Conservation (phyloP, 2,329 filamentous ascomycete genomes). For the Emergomyces pasteurianus region DNA sequence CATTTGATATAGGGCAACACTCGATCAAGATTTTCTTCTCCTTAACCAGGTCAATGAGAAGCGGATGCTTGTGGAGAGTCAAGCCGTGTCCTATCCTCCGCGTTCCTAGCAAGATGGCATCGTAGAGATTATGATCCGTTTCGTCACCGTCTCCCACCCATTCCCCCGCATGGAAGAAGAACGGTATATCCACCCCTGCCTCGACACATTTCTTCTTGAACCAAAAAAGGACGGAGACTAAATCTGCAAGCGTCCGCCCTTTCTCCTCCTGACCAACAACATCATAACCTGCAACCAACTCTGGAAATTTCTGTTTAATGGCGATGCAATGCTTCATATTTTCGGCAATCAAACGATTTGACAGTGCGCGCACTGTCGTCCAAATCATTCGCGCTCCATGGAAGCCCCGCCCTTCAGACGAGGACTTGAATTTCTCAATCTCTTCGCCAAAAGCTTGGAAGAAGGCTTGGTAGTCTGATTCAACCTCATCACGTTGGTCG, state of each 20-base stretch:
- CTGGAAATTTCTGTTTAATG: conserved; percentile 49
- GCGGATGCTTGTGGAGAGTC: conserved; percentile 80
- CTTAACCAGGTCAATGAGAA: conserved; percentile 79
- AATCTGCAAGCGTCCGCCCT: conserved; percentile 61
- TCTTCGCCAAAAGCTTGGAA: conserved; percentile 67
- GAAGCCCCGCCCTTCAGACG: conserved; percentile 60
- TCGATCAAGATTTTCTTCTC: conserved; percentile 81
- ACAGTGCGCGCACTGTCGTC: conserved; percentile 52
- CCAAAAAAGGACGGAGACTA: conserved; percentile 82
- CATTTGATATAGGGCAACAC: conserved; percentile 85
- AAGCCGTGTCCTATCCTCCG: conserved; percentile 83
- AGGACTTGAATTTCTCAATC: conserved; percentile 59
- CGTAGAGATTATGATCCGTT: conserved; percentile 79
- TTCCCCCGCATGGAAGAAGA: conserved; percentile 94
- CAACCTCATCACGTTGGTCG: conserved; percentile 51
- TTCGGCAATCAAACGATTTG: not conserved
- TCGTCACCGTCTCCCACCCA: conserved; percentile 66
- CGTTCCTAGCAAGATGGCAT: conserved; percentile 76
- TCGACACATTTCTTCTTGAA: conserved; percentile 76
- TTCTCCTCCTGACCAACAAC: conserved; percentile 78
- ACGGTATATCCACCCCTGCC: conserved; percentile 70
- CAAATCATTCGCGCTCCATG: conserved; percentile 80
- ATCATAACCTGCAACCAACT: conserved; percentile 57
- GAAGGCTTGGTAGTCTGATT: conserved; percentile 56
- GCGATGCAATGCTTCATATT: conserved; percentile 75